Evolutionary conservation across 2,329 filamentous ascomycete genomes (phyloP), one percentile per base, ranked within the genome.

Genomic region (Clarireedia paspali): DNA sequence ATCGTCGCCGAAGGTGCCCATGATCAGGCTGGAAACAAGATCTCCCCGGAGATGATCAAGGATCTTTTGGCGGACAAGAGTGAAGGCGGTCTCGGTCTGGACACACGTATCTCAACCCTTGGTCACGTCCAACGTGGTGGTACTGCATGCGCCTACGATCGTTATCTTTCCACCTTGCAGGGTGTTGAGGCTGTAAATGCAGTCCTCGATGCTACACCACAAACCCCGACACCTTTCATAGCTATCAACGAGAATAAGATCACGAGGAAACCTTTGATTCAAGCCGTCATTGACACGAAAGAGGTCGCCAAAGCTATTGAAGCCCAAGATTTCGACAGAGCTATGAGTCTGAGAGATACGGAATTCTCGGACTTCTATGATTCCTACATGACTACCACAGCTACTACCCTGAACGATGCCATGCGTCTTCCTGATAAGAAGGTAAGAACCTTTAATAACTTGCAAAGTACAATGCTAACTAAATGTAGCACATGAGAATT

Each of bases 191-290:
- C 91, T 24, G 91, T 97, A 67, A 90, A 88, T 66, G 91, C 92
- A 23, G 89, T 96, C 17, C 79, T 96, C 27, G 89, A 95, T 62
- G 89, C 90, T 50, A 95, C 85, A 0, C 91, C 94, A 9, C 87
- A 94, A 45, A 92, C 89, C 0, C 89, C 90, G 55, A 96, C 91
- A 49, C 92, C 91, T 57, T 91, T 99, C 68, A 97, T 99, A 69
- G 91, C 91, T 64, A 91, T 99, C 64, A 91, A 87, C 61, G 94
- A 99, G 77, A 97, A 97, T 80, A 95, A 99, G 76, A 97, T 99
- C 69, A 85, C 91, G 62, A 84, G 91, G 55, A 91, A 91, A 65
- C 87, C 91, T 20, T 77, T 99, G 26, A 88, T 97, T 76, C 82
- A 95, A 68, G 91, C 94, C 1, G 94, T 99, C 10, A 76, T 82